Percentiles rank a stretch among this genome's conserved stretches.
phyloP scores from a whole-genome alignment of 768 basidiomycete species.

The Boletellus sp. region DNA sequence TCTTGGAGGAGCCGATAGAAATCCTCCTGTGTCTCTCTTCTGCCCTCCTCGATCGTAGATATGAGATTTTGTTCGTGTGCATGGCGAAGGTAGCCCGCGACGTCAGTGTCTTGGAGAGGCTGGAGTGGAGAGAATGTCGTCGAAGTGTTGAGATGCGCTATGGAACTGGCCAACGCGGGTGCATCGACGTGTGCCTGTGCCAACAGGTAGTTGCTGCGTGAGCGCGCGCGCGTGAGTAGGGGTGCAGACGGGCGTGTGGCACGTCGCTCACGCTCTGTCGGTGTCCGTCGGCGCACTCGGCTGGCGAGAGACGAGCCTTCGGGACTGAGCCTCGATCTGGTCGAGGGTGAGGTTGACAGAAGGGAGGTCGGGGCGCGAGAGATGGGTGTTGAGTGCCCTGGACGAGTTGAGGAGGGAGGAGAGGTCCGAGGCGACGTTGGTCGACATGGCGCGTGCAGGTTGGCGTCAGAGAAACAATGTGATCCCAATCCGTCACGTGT shows the following conservation, averaged over 20 bases:
- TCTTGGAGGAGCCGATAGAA: slow-evolving; percentile 82
- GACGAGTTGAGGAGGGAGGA: slow-evolving; percentile 70
- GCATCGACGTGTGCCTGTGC: slow-evolving; percentile 94
- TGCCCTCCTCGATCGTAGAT: slow-evolving; percentile 87
- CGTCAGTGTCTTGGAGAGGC: slow-evolving; percentile 90
- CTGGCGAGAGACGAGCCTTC: slow-evolving; percentile 74
- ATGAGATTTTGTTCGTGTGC: slow-evolving; percentile 94
- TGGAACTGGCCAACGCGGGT: slow-evolving; percentile 77
- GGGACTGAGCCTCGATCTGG: slow-evolving; percentile 91
- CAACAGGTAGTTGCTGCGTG: slow-evolving; percentile 76
- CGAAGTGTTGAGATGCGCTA: slow-evolving; percentile 77
- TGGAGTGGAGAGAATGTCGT: slow-evolving; percentile 87
- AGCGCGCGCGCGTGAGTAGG: slow-evolving; percentile 2
- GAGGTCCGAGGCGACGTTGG: slow-evolving; percentile 44
- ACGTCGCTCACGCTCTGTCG: slow-evolving; percentile 63
- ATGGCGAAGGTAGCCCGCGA: slow-evolving; percentile 90
- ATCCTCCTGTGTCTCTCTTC: slow-evolving; percentile 78
- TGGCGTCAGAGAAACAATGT: too few relatives aligned
- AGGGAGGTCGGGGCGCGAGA: slow-evolving; percentile 78
- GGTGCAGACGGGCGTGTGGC: slow-evolving; percentile 5
- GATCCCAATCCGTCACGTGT: too few relatives aligned
- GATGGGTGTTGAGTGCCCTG: slow-evolving; percentile 70
- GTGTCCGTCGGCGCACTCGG: slow-evolving; percentile 59
- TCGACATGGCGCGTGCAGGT: slow-evolving; percentile 3
- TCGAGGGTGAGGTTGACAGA: slow-evolving; percentile 87